Evolutionary conservation across 176 grass and related monocot genomes (phyloP), one percentile per base, ranked within the genome.

Genomic region (Pharus latifolius): DNA sequence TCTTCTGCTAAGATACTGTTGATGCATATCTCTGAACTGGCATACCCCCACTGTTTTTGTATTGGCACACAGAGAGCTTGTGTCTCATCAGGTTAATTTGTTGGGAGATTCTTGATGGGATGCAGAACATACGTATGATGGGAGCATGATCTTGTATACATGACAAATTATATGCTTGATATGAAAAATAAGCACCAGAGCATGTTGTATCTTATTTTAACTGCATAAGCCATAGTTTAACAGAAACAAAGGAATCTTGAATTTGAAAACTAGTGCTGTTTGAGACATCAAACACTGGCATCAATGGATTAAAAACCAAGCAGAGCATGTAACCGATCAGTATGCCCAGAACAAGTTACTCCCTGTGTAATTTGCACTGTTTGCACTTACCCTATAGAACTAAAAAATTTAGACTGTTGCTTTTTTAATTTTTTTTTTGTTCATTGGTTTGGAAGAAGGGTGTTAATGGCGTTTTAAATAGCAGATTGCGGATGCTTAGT

Each of bases 271-370:
- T 56, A 10, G 20, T 28, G 30, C 23, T 56, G 15, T 49, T 72
- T 54, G 43, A 49, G 65, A 64, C 42, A 65, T 57, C 19, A 25
- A 82, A 74, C 42, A 75, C 13, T 42, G 12, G 5, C 29, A 18
- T 72, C 11, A 58, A 67, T 42, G 10, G 30, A 77, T 25, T 72
- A 33, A 63, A n/a, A 52, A 16, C 26, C 43, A 61, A 74, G 43
- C 19, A 60, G 14, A 67, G 26, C 26, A 80, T 12, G 30, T 60
- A 17, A 74, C 12, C 32, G 26, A 59, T 50, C 24, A 40, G 18
- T 31, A 18, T 49, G 19, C 26, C 42, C 53, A 17, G 44, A 68
- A 75, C 18, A 51, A 56, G 69, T 69, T 29, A 20, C 54, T 72
- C 35, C n/a, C 28, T 22, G 9, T 82, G 56, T 67, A 68, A 60